Conservation (phyloP, 305 asterid genomes). For the Nicotiana rustica region DNA sequence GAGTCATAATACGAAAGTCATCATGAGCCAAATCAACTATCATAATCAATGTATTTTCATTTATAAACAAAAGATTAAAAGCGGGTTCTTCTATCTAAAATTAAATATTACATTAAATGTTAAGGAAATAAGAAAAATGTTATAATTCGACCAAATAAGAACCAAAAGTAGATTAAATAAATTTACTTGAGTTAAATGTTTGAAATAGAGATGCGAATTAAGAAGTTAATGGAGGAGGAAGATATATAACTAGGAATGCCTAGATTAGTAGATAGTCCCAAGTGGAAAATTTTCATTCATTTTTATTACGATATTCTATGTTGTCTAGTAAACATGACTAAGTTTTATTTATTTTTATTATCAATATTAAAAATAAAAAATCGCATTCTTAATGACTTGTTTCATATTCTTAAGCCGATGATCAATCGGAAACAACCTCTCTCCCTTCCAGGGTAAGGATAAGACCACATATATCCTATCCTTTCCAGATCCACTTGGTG, state of each 20-base stretch:
- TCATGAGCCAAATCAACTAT: background rate
- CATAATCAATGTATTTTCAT: no score
- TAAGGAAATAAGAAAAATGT: background rate
- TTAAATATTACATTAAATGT: background rate
- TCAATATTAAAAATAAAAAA: background rate
- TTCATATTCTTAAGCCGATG: background rate
- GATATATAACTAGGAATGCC: background rate
- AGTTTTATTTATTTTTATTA: background rate
- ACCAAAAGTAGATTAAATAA: background rate
- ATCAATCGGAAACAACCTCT: no score
- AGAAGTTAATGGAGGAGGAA: background rate
- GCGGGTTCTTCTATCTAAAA: background rate
- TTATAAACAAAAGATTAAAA: background rate
- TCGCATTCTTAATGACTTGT: background rate
- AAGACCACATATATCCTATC: no score
- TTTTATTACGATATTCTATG: background rate
- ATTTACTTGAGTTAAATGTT: background rate
- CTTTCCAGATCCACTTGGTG: no score
- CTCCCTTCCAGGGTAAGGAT: no score
- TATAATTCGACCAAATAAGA: no score
- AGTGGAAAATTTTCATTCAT: background rate
- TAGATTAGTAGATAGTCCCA: background rate
- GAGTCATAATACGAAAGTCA: background rate
- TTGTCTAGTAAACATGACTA: background rate
- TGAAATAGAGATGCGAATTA: background rate